Percentiles rank a stretch among this genome's conserved stretches.
These are phyloP conservation scores for Francoa sonchifolia DNA, from an alignment of 441 rosid genomes.

Conservation along the genomic window DNA sequence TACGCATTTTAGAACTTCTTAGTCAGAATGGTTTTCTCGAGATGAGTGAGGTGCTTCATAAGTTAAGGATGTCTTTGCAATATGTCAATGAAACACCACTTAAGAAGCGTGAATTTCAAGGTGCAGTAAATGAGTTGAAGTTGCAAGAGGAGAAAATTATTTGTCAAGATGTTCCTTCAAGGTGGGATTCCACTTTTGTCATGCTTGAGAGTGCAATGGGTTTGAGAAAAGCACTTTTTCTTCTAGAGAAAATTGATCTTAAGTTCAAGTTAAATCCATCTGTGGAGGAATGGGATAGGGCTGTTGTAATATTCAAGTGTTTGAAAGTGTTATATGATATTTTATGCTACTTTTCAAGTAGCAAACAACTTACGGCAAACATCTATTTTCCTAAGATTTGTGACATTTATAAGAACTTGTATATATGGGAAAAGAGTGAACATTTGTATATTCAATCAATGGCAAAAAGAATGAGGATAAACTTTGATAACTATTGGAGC, in stretches of 20 bases:
- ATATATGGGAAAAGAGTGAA: not conserved
- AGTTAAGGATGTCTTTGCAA: too few species aligned
- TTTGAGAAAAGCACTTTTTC: not conserved
- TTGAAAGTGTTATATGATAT: not conserved
- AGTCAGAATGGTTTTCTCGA: too few species aligned
- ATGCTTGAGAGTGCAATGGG: not conserved
- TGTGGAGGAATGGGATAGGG: not conserved
- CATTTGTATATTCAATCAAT: not conserved
- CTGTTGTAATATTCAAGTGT: not conserved
- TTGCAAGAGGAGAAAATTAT: not conserved
- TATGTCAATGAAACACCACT: too few species aligned
- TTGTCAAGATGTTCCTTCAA: not conserved
- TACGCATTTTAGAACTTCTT: too few species aligned
- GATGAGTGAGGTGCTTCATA: too few species aligned
- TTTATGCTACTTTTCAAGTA: not conserved
- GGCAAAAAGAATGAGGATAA: not conserved
- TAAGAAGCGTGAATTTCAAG: too few species aligned
- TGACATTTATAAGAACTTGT: not conserved
- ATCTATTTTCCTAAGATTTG: not conserved
- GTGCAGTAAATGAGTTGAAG: too few species aligned
- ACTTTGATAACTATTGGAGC: not conserved
- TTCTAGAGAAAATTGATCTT: not conserved
- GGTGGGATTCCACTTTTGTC: not conserved
- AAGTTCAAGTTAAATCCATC: not conserved
- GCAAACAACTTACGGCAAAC: not conserved